Conservation (phyloP, 2,329 filamentous ascomycete genomes). For the Cercospora sp. region DNA sequence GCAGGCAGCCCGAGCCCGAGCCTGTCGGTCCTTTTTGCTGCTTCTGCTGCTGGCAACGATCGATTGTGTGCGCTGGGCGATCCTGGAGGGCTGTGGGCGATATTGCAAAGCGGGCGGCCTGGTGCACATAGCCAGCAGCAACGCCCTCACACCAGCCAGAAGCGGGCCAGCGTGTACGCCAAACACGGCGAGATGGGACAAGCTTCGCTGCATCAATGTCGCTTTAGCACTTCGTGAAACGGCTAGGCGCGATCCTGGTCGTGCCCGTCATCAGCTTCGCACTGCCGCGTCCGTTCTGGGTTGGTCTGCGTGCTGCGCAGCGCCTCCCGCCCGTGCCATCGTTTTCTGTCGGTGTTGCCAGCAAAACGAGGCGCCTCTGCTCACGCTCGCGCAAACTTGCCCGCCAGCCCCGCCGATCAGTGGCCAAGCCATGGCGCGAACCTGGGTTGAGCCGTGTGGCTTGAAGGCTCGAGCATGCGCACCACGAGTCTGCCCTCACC, state of each 20-base stretch:
- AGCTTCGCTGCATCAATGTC: constrained; percentile 27
- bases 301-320: not conserved
- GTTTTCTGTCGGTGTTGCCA: not conserved
- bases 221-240: constrained; percentile 21
- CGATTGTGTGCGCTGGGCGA: constrained; percentile 3
- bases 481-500: not conserved
- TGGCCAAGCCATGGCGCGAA: not conserved
- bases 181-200: constrained; percentile 22
- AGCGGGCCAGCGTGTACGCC: constrained; percentile 15
- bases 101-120: not conserved
- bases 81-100: not conserved
- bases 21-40: constrained; percentile 8
- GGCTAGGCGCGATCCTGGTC: constrained; percentile 11
- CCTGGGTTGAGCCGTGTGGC: not conserved
- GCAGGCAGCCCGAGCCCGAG: not conserved
- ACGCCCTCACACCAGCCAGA: constrained; percentile 6
- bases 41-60: constrained; percentile 4
- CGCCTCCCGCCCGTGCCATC: not conserved
- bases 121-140: not conserved
- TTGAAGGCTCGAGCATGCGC: not conserved
- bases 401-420: not conserved
- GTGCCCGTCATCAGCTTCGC: not conserved
- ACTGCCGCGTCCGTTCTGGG: not conserved
- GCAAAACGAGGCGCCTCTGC: not conserved
- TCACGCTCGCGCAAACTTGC: constrained; percentile 12